phyloP scores from a whole-genome alignment of 2,329 filamentous ascomycete species.

The Esteya vermicola region DNA sequence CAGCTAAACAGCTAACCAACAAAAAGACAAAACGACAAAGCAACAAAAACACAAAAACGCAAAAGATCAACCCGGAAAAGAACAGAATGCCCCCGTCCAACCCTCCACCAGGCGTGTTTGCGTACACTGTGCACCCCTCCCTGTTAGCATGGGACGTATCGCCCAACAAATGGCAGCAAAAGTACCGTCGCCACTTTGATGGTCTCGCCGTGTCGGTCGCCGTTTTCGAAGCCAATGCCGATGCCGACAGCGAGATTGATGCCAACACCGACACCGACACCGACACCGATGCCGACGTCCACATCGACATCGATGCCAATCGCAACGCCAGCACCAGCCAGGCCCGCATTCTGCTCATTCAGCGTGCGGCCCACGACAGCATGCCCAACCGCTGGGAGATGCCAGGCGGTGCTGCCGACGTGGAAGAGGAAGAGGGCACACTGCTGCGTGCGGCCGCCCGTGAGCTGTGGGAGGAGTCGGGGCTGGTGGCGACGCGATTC shows the following conservation, averaged over 20 bases:
- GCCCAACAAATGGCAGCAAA: slow-evolving; percentile 10
- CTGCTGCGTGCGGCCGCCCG: slow-evolving; percentile 22
- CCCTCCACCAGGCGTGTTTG: not conserved
- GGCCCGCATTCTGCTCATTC: slow-evolving; percentile 22
- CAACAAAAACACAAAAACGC: too few relatives aligned
- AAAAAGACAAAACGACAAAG: too few relatives aligned
- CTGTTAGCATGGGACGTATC: slow-evolving; percentile 11
- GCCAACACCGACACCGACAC: too few relatives aligned
- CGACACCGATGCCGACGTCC: too few relatives aligned
- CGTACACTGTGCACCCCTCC: slow-evolving; percentile 12
- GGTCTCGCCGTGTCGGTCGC: slow-evolving; percentile 14
- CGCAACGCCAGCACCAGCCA: slow-evolving; percentile 3
- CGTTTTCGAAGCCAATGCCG: too few relatives aligned
- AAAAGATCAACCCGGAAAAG: too few relatives aligned
- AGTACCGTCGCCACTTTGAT: slow-evolving; percentile 9
- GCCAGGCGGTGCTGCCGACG: slow-evolving; percentile 25
- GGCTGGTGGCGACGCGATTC: slow-evolving; percentile 17
- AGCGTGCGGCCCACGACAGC: slow-evolving; percentile 23
- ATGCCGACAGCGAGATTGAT: too few relatives aligned
- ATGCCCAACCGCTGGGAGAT: slow-evolving; percentile 26
- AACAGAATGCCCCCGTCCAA: too few relatives aligned
- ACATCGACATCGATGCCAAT: too few relatives aligned
- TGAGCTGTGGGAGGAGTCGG: slow-evolving; percentile 28
- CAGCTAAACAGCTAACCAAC: too few relatives aligned
- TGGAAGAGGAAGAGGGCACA: slow-evolving; percentile 15